Percentiles rank a stretch among this genome's conserved stretches.
These are phyloP conservation scores for Cnidoscolus chayamansa DNA, from an alignment of 441 rosid species.

Conservation along the genomic window DNA sequence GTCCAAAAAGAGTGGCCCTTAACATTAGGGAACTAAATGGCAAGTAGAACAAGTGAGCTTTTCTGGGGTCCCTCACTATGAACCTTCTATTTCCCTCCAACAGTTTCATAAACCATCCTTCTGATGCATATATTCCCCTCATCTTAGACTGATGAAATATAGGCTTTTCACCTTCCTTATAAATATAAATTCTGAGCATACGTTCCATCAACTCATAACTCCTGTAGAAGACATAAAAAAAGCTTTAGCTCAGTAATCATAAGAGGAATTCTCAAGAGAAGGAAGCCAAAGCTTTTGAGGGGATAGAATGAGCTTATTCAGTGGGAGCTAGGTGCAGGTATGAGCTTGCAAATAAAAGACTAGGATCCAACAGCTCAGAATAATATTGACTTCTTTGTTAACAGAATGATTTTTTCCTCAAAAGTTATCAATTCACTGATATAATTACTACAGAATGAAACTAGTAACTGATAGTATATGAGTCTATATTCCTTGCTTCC, in stretches of 20 bases:
- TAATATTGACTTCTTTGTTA: neutral
- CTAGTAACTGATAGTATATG: neutral
- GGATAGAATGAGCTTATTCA: neutral
- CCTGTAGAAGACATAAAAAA: conserved; percentile 36
- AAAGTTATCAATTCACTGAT: neutral
- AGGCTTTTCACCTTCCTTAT: conserved; percentile 81
- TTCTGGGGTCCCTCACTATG: conserved; percentile 66
- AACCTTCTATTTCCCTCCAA: conserved; percentile 75
- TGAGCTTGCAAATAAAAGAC: neutral
- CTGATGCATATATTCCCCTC: conserved; percentile 90
- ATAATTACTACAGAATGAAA: neutral
- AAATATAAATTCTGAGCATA: conserved; percentile 66
- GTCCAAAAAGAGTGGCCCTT: conserved; percentile 44
- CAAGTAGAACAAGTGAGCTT: conserved; percentile 84
- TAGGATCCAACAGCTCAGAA: neutral
- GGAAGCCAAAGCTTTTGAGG: neutral
- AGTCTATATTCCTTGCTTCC: neutral
- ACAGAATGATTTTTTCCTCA: neutral
- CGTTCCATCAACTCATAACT: conserved; percentile 83
- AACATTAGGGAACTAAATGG: conserved; percentile 65
- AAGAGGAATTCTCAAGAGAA: neutral
- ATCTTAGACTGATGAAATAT: conserved; percentile 66
- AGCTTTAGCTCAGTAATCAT: conserved; percentile 13
- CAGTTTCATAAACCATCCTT: conserved; percentile 95
- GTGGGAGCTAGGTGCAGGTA: neutral